Evolutionary conservation across 2,329 filamentous ascomycete species (phyloP).

Genomic region (Alternaria metachromatica): DNA sequence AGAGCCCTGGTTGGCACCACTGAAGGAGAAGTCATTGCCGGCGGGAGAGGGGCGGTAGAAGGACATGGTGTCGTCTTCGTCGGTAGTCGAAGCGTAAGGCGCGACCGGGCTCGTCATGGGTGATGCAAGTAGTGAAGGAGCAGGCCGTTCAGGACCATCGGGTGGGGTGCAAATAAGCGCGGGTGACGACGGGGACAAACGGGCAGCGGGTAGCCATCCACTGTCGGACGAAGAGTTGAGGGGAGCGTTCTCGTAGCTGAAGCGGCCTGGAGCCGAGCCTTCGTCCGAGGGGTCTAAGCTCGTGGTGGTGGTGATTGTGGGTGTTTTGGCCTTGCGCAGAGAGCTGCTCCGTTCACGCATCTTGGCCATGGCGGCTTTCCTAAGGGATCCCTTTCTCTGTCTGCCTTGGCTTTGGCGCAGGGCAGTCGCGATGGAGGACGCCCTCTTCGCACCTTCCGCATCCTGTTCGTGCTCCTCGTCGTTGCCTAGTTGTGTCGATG

Average conservation of each 20-base stretch:
- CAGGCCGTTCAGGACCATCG: constrained; percentile 29
- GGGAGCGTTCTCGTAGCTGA: constrained; percentile 48
- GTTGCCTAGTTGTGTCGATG: constrained; percentile 33
- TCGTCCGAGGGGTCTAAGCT: constrained; percentile 23
- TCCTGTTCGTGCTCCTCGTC: constrained; percentile 33
- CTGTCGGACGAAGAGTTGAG: constrained; percentile 45
- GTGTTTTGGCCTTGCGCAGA: constrained; percentile 29
- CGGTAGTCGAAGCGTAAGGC: constrained; percentile 75
- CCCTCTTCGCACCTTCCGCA: constrained; percentile 34
- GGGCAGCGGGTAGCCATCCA: constrained; percentile 30
- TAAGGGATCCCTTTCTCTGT: constrained; percentile 80
- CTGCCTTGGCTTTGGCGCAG: constrained; percentile 61
- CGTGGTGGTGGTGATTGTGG: constrained; percentile 26
- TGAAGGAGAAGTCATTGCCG: constrained; percentile 53
- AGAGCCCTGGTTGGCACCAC: constrained; percentile 24
- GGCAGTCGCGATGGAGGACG: constrained; percentile 41
- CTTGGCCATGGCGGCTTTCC: constrained; percentile 83
- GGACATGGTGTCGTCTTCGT: constrained; percentile 79
- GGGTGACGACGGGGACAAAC: constrained; percentile 21
- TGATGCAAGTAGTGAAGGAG: constrained; percentile 45
- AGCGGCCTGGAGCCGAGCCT: constrained; percentile 34
- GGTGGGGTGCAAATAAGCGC: constrained; percentile 5
- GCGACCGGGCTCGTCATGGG: constrained; percentile 61
- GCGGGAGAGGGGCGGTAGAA: constrained; percentile 56
- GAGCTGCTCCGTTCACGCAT: constrained; percentile 39